A percentile compares a stretch with the other conserved stretches of the same genome.
phyloP scores from a whole-genome alignment of 306 rosid species.

The Trifolium fragiferum region DNA sequence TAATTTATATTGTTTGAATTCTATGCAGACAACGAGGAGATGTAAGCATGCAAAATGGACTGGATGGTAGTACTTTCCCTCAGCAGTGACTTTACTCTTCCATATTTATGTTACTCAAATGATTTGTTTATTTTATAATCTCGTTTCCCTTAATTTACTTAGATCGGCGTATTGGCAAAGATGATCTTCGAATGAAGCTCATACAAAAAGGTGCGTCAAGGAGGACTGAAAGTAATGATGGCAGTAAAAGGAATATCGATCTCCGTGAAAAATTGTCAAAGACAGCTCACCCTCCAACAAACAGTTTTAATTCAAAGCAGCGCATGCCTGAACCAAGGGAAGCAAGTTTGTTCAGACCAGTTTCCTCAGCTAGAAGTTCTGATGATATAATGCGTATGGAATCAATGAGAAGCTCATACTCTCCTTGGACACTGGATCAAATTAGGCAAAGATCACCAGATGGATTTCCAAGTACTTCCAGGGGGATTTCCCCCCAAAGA shows the following conservation, averaged over 20 bases:
- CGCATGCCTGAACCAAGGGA: slow-evolving; percentile 56
- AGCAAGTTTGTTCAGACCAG: slow-evolving; percentile 47
- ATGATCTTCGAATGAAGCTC: slow-evolving; percentile 89
- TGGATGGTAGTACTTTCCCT: slow-evolving; percentile 61
- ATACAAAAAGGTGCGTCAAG: slow-evolving; percentile 68
- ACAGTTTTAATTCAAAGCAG: slow-evolving; percentile 48
- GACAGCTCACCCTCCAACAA: slow-evolving; percentile 45
- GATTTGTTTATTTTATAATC: slow-evolving; percentile 37
- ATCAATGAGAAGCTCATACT: slow-evolving; percentile 69
- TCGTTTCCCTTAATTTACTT: slow-evolving; percentile 29
- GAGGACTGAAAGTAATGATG: slow-evolving; percentile 51
- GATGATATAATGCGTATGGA: slow-evolving; percentile 70
- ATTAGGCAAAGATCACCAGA: slow-evolving; percentile 63
- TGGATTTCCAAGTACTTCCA: slow-evolving; percentile 48
- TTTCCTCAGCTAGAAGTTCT: slow-evolving; percentile 65
- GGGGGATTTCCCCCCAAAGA: slow-evolving; percentile 54
- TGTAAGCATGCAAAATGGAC: slow-evolving; percentile 50
- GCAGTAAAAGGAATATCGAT: slow-evolving; percentile 58
- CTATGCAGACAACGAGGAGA: slow-evolving; percentile 76
- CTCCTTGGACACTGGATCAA: slow-evolving; percentile 81
- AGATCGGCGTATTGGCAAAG: slow-evolving; percentile 63
- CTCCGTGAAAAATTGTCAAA: slow-evolving; percentile 90
- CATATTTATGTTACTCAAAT: slow-evolving; percentile 37
- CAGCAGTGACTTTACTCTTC: slow-evolving; percentile 40
- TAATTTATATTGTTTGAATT: slow-evolving; percentile 33